Conservation (phyloP, 2,329 filamentous ascomycete species). For the Tolypocladium album region DNA sequence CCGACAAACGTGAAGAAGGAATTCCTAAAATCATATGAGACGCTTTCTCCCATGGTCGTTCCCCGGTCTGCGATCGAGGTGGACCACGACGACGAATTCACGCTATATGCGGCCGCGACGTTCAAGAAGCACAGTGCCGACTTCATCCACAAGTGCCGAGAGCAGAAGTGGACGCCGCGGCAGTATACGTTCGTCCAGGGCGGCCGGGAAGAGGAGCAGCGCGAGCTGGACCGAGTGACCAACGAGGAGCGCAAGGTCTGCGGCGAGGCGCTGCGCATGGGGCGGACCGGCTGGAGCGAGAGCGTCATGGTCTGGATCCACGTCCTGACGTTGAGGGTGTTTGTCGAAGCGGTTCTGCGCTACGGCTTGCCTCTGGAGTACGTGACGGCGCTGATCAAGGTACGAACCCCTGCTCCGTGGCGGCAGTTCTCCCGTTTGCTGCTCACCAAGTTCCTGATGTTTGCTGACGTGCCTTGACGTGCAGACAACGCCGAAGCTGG, state of each 20-base stretch:
- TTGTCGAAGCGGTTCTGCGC: slow-evolving; percentile 94
- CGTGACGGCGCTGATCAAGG: slow-evolving; percentile 74
- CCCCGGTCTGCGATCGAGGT: slow-evolving; percentile 75
- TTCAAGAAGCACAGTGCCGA: slow-evolving; percentile 88
- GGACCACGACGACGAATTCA: slow-evolving; percentile 80
- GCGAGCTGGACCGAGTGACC: slow-evolving; percentile 71
- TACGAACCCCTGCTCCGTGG: slow-evolving; percentile 31
- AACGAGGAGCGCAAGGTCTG: slow-evolving; percentile 86
- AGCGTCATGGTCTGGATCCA: slow-evolving; percentile 95
- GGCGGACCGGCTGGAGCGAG: slow-evolving; percentile 89
- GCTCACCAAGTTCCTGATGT: slow-evolving; percentile 1
- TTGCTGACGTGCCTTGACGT: neutral
- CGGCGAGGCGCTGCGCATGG: slow-evolving; percentile 80
- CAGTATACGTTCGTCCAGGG: slow-evolving; percentile 92
- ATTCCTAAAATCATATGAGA: slow-evolving; percentile 83
- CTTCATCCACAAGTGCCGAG: slow-evolving; percentile 84
- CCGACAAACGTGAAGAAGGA: slow-evolving; percentile 74
- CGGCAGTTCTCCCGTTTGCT: slow-evolving; percentile 3
- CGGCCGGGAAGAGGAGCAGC: slow-evolving; percentile 78
- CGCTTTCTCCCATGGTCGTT: slow-evolving; percentile 81
- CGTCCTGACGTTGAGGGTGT: slow-evolving; percentile 80
- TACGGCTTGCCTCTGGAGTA: slow-evolving; percentile 91
- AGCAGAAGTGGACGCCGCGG: slow-evolving; percentile 87
- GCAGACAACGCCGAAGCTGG: slow-evolving; percentile 72
- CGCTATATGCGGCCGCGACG: slow-evolving; percentile 75